Conservation (phyloP, 176 grass and related monocot genomes). For the Elaeis guineensis region DNA sequence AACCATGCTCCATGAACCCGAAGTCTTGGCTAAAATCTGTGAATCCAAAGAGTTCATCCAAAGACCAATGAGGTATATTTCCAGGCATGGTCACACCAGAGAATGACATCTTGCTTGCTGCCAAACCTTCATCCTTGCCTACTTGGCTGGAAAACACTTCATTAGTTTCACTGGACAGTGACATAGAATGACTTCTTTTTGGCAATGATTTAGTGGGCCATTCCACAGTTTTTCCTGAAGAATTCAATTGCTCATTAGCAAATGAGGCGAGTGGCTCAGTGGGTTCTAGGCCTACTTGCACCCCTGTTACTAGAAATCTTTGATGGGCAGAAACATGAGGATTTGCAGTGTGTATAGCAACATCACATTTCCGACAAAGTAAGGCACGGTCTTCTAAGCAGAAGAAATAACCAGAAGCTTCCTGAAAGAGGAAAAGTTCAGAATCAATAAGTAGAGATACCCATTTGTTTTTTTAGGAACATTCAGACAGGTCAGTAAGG, state of each 20-base stretch:
- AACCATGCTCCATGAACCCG: constrained; percentile 47
- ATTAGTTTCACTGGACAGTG: constrained; percentile 28
- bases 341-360: constrained; percentile 76
- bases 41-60: constrained; percentile 65
- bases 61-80: constrained; percentile 49
- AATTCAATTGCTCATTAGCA: constrained; percentile 21
- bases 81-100: constrained; percentile 34
- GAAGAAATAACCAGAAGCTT: constrained; percentile 85
- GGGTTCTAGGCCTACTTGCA: constrained; percentile 62
- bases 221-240: constrained; percentile 7
- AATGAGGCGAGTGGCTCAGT: constrained; percentile 33
- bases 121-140: constrained; percentile 14
- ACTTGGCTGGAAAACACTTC: constrained; percentile 30
- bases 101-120: constrained; percentile 26
- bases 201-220: constrained; percentile 23
- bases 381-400: constrained; percentile 88
- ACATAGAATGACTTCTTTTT: constrained; percentile 9
- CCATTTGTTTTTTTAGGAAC: too few relatives aligned
- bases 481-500: too few relatives aligned
- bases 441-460: too few relatives aligned
- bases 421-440: constrained; percentile 29
- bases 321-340: constrained; percentile 70
- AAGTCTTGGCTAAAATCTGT: constrained; percentile 46
- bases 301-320: constrained; percentile 86
- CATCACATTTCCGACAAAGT: constrained; percentile 74